Evolutionary conservation across 176 grass and related monocot genomes (phyloP), one percentile per base, ranked within the genome.

Genomic region (Triticum monococcum): DNA sequence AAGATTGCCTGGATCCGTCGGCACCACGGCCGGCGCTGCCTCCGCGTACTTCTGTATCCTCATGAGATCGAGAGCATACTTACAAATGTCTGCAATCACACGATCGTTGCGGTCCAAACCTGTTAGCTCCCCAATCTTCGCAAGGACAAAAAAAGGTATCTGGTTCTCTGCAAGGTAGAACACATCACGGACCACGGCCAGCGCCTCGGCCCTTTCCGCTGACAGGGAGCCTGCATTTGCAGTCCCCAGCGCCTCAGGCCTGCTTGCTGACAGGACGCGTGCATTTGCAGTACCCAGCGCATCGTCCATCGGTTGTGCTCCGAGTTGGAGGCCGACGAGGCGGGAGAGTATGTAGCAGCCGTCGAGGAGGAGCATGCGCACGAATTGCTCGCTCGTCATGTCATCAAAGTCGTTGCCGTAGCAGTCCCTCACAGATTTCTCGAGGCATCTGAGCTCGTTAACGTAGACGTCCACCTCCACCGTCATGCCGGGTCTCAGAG

Each of bases 351-450:
- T 4, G 64, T 78, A 88, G 48, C 80, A 88, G 8, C 46, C 86
- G 28, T 88, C 80, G 9, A 83, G 80, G 35, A 88, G 63, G 8
- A 83, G 35, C 86, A 88, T 88, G 46, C 72, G 63, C 5, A 83
- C 48, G 64, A 88, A 88, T 4, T 61, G 13, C 5, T 6, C 8
- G 9, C 36, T 62, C 0, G 8, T 6, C 1, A 88, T 12, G 5
- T 5, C 17, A 3, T 3, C 25, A 12, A 70, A 61, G 0, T 0
- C 2, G 13, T 69, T 2, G 12, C 0, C 35, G 35, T 83, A 83
- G 48, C 45, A 77, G 0, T 46, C 17, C 61, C 79, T 40, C 3
- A 31, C 70, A 1, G 9, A 2, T 5, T 1, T 0, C 5, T 77
- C 25, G 2, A 88, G 86, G 8, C 0, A 0, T 0, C 30, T 22